Evolutionary conservation across 2,329 filamentous ascomycete species (phyloP), one percentile per base, ranked within the genome.

Genomic region (Aspergillus sp.): DNA sequence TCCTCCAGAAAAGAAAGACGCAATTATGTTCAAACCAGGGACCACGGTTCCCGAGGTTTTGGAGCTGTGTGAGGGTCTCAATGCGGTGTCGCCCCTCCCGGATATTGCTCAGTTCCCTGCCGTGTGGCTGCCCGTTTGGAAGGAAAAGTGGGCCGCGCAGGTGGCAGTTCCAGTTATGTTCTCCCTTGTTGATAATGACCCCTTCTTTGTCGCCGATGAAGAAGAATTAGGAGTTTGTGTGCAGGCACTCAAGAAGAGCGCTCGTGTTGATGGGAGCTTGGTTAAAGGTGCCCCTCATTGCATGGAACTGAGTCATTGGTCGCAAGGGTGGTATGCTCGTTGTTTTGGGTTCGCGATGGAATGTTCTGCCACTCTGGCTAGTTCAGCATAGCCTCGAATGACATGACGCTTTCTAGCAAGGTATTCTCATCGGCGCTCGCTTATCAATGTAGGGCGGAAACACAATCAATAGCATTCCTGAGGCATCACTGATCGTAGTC

Each of bases 271-370:
- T 34, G 48, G 52, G 11, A 63, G 52, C 17, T 15, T 63, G 4
- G 28, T 63, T 23, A 22, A 23, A 9, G 57, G 57, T 2, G 61
- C 61, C 7, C 61, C 61, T 9, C 61, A 63, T 49, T 53, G 52
- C 41, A 38, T 63, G 34, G 57, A 63, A 28, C 15, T 60, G 46
- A 63, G 61, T 17, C 45, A 57, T 15, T 63, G 57, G 57, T 56
- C 61, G 7, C 57, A 50, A 15, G 61, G 57, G 13, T 63, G 61
- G 61, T 63, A 63, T 53, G 52, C 52, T 1, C 46, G 53, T 8
- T 60, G 57, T 45, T 63, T 63, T 48, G 61, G 57, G 30, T 63
- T 63, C 60, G 61, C 57, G 22, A 6, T 63, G 41, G 56, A 60
- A 23, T 47, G 52, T 22, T 15, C 52, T 34, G 41, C 17, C 13